Evolutionary conservation across 345 rosid species (phyloP).

Genomic region (Eutrema yunnanense): DNA sequence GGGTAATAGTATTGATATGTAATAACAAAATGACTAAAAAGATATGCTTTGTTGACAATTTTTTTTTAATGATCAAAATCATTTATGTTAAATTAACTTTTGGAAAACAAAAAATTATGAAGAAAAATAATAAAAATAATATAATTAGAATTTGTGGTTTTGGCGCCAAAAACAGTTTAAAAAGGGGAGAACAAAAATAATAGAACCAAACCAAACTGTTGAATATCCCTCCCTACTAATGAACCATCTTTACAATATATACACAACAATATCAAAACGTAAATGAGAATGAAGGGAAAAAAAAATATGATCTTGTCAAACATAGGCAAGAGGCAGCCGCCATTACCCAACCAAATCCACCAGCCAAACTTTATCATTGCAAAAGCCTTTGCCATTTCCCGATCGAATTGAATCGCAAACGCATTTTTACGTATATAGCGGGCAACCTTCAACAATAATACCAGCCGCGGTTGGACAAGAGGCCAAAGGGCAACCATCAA

Average conservation of each 20-base stretch:
- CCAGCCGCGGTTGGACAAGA: slow-evolving; percentile 77
- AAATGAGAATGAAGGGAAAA: background rate
- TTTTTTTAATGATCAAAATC: too few species aligned
- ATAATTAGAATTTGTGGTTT: too few species aligned
- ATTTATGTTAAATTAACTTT: too few species aligned
- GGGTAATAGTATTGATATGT: too few species aligned
- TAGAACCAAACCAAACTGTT: background rate
- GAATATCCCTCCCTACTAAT: background rate
- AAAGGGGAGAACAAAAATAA: background rate
- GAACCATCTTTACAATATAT: background rate
- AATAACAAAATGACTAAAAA: too few species aligned
- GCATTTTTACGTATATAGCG: slow-evolving; percentile 43
- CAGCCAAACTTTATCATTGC: background rate
- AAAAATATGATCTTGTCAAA: background rate
- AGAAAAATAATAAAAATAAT: too few species aligned
- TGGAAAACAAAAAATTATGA: too few species aligned
- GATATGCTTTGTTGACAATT: too few species aligned
- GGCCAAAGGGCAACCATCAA: slow-evolving; percentile 92
- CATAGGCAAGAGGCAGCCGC: background rate
- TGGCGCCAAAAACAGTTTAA: background rate
- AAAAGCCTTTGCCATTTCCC: background rate
- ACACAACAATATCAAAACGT: slow-evolving; percentile 1
- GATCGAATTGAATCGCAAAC: background rate
- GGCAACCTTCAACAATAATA: slow-evolving; percentile 68
- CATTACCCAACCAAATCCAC: background rate